Conservation (phyloP, 2,329 filamentous ascomycete species). For the Diaporthe sp. region DNA sequence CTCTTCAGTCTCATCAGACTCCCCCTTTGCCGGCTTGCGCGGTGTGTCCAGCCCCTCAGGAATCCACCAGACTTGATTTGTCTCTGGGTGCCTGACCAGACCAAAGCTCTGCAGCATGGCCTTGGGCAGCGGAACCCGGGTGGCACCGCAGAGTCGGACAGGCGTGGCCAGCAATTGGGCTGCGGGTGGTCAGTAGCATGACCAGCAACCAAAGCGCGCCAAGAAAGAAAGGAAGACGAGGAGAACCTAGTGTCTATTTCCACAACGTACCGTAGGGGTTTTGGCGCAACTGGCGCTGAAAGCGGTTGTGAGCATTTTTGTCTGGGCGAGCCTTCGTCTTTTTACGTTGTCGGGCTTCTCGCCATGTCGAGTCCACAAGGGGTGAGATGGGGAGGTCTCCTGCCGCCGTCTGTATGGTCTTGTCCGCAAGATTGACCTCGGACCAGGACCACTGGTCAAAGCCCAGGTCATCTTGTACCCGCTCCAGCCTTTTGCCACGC, state of each 20-base stretch:
- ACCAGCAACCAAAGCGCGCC: conserved; percentile 19
- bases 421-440: conserved; percentile 55
- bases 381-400: conserved; percentile 68
- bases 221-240: neutral
- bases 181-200: conserved; percentile 48
- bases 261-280: conserved; percentile 74
- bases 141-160: conserved; percentile 68
- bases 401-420: conserved; percentile 60
- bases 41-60: conserved; percentile 52
- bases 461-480: neutral
- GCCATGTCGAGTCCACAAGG: conserved; percentile 66
- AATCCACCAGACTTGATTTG: conserved; percentile 67
- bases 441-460: conserved; percentile 30
- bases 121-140: conserved; percentile 64
- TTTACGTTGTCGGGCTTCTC: conserved; percentile 59
- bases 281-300: conserved; percentile 70
- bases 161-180: conserved; percentile 74
- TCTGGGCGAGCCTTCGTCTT: conserved; percentile 53
- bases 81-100: conserved; percentile 68
- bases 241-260: conserved; percentile 5
- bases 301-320: conserved; percentile 52
- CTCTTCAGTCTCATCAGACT: conserved; percentile 23
- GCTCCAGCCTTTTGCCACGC: conserved; percentile 3
- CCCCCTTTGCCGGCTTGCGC: conserved; percentile 20
- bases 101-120: conserved; percentile 76